Conservation (phyloP, 345 rosid genomes). For the Salix purpurea region DNA sequence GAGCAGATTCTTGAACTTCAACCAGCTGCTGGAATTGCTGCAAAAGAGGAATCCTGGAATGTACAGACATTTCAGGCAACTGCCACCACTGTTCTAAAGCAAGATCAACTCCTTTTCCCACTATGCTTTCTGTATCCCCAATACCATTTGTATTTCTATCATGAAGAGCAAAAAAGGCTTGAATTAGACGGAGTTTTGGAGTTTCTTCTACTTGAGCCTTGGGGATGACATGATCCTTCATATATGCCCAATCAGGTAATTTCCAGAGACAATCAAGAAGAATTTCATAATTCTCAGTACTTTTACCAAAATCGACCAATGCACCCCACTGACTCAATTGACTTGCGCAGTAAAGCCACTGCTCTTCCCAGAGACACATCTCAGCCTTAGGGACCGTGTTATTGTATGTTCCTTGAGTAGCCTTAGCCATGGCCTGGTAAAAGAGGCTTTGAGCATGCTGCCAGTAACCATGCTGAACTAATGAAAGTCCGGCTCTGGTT, state of each 20-base stretch:
- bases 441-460: slow-evolving; percentile 88
- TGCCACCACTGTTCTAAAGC: too few relatives aligned
- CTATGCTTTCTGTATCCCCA: too few relatives aligned
- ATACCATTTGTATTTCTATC: slow-evolving; percentile 44
- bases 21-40: too few relatives aligned
- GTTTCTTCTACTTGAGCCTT: slow-evolving; percentile 99
- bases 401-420: slow-evolving; percentile 96
- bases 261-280: slow-evolving; percentile 97
- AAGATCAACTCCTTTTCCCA: too few relatives aligned
- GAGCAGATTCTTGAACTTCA: too few relatives aligned
- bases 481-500: slow-evolving; percentile 93
- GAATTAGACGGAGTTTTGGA: slow-evolving; percentile 87
- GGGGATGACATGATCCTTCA: slow-evolving; percentile 94
- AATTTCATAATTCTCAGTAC: slow-evolving; percentile 84
- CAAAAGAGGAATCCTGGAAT: too few relatives aligned
- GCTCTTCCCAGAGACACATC: slow-evolving; percentile 99
- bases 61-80: too few relatives aligned
- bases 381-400: slow-evolving; percentile 98
- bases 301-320: slow-evolving; percentile 87
- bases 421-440: slow-evolving; percentile 97
- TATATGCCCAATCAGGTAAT: slow-evolving; percentile 85
- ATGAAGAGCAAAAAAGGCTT: slow-evolving; percentile 88
- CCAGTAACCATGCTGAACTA: slow-evolving; percentile 99
- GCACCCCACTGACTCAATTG: slow-evolving; percentile 99
- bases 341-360: slow-evolving; percentile 89